Evolutionary conservation across 139 green algal genomes (phyloP), one percentile per base, ranked within the genome.

Genomic region (Eudorina sp.): DNA sequence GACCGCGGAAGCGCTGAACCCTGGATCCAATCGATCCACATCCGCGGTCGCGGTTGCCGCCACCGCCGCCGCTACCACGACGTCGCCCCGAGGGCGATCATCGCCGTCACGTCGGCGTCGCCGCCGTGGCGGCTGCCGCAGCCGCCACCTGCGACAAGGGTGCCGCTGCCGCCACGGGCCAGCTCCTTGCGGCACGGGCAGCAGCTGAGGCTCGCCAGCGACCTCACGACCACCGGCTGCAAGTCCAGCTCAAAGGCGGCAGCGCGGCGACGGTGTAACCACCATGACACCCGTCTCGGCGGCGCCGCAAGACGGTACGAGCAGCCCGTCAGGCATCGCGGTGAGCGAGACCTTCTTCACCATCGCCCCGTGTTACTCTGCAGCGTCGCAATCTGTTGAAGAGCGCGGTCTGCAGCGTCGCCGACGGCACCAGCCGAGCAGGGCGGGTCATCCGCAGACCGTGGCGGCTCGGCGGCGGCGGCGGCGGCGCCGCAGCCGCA

Each of bases 351-450:
- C 43, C 29, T 46, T 45, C 73, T 64, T 82, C 3, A 82, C 73
- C 45, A 82, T 11, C n/a, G 46, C 45, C 8, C 46, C 13, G 73
- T 64, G 48, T 53, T 62, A 2, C 45, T 41, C 14, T 53, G 41
- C 43, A 79, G 70, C 70, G 70, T 55, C 70, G 70, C 70, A 14
- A 55, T 62, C 16, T 74, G 78, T 11, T 43, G 25, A 4, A 85
- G 58, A 11, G 34, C n/a, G 21, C 41, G 40, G 55, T 27, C 29
- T 85, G 78, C 40, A 85, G 78, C 27, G 53, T 36, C 9, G 78
- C 78, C 0, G 78, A 85, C 25, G 78, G 78, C 53, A 72, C 46
- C 31, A 83, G 75, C 45, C 73, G 23, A 62, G 1, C 21, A 64
- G 73, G 9, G 21, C 29, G 25, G 25, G 46, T 13, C 51, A 16